Evolutionary conservation across 352 stramenopile genomes (phyloP).

Genomic region (Phytophthora agathidicida): DNA sequence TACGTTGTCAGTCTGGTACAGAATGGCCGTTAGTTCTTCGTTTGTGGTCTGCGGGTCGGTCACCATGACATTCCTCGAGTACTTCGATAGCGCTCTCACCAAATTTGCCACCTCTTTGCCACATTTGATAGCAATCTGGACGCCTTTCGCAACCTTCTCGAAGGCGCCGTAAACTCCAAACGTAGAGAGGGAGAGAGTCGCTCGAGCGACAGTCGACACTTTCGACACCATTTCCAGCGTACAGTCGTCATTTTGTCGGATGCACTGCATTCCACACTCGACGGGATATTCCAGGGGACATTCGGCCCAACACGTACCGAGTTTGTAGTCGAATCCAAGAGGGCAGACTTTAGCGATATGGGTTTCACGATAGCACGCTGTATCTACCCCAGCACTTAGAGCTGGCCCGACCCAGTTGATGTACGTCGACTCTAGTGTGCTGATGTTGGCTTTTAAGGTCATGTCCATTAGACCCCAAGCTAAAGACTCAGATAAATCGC

Average conservation of each 20-base stretch:
- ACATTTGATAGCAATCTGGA: slow-evolving; percentile 52
- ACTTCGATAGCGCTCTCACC: slow-evolving; percentile 41
- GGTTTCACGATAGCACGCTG: slow-evolving; percentile 54
- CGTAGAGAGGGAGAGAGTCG: slow-evolving; percentile 46
- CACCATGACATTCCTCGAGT: slow-evolving; percentile 38
- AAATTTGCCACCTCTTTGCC: slow-evolving; percentile 44
- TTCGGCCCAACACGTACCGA: slow-evolving; percentile 63
- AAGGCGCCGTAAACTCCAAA: slow-evolving; percentile 58
- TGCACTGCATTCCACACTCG: slow-evolving; percentile 51
- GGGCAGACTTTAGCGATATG: slow-evolving; percentile 34
- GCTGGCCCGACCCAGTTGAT: slow-evolving; percentile 16
- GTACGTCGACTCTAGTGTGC: slow-evolving; percentile 20
- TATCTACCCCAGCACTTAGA: slow-evolving; percentile 22
- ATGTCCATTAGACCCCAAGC: slow-evolving; percentile 10
- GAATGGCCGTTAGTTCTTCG: slow-evolving; percentile 33
- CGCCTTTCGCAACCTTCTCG: slow-evolving; percentile 34
- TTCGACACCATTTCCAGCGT: slow-evolving; percentile 50
- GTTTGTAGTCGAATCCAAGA: slow-evolving; percentile 48
- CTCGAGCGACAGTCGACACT: slow-evolving; percentile 41
- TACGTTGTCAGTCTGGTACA: slow-evolving; percentile 48
- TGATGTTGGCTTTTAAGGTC: slow-evolving; percentile 4
- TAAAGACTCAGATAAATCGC: background rate
- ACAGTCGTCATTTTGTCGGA: slow-evolving; percentile 52
- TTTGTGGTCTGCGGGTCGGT: slow-evolving; percentile 42
- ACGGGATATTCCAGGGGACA: slow-evolving; percentile 73